phyloP scores from a whole-genome alignment of 257 asterid species.

The Primulina huaijiensis region DNA sequence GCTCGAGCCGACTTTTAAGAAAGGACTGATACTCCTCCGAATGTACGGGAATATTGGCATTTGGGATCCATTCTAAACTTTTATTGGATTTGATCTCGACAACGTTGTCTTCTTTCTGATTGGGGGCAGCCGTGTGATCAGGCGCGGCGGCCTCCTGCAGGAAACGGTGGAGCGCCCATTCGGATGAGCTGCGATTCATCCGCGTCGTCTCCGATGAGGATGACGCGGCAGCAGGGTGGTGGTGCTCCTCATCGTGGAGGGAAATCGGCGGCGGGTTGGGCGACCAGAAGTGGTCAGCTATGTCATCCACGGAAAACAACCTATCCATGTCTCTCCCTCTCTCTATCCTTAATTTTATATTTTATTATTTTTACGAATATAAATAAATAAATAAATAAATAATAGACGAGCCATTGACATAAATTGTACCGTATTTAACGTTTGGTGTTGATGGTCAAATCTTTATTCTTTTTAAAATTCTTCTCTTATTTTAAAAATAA shows the following conservation, averaged over 20 bases:
- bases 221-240: conserved; percentile 34
- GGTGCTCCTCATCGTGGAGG: conserved; percentile 35
- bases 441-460: no score
- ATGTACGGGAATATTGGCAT: conserved; percentile 43
- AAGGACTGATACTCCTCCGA: conserved; percentile 64
- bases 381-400: no score
- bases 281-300: conserved; percentile 64
- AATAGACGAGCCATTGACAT: no score
- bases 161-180: conserved; percentile 86
- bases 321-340: conserved; percentile 52
- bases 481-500: no score
- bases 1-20: conserved; percentile 72
- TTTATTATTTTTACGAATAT: neutral
- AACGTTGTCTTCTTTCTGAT: conserved; percentile 27
- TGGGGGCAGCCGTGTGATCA: conserved; percentile 28
- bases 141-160: conserved; percentile 66
- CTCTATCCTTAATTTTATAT: conserved; percentile 9
- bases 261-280: conserved; percentile 49
- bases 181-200: conserved; percentile 86
- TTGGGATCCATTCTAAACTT: conserved; percentile 5
- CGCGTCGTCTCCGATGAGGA: conserved; percentile 37
- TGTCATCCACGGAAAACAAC: conserved; percentile 70
- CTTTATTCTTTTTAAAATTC: no score
- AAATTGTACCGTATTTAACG: no score
- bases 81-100: conserved; percentile 32